Percentiles rank a stretch among this genome's conserved stretches.
Conservation (phyloP, 1,139 yeast species). For the Yamadazyma atlantica region DNA sequence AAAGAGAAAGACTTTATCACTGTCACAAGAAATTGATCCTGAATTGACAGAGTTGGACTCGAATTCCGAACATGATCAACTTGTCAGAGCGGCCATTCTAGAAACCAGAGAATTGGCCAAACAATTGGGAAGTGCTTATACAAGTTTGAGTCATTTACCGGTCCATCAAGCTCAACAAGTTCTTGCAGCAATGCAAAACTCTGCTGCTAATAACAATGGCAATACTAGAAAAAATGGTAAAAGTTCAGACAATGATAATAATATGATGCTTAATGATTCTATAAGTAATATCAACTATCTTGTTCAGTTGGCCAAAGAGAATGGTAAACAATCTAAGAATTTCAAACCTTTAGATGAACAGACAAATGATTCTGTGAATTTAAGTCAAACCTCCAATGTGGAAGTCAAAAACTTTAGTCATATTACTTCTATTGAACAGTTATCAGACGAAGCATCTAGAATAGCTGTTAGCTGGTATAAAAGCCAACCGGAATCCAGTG, state of each 20-base stretch:
- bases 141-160: constrained; percentile 15
- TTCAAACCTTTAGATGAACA: constrained; percentile 2
- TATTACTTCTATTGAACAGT: constrained; percentile 30
- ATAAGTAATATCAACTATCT: constrained; percentile 8
- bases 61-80: constrained; percentile 53
- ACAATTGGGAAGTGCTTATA: constrained; percentile 16
- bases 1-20: constrained; percentile 13
- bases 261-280: constrained; percentile 1
- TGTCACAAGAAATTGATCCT: constrained; percentile 52
- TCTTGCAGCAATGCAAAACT: constrained; percentile 13
- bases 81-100: constrained; percentile 66
- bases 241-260: neutral
- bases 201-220: constrained; percentile 2
- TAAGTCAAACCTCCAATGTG: neutral
- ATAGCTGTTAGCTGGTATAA: constrained; percentile 42
- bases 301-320: constrained; percentile 10
- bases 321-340: constrained; percentile 4
- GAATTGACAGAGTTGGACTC: constrained; percentile 53
- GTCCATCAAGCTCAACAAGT: constrained; percentile 30
- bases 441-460: constrained; percentile 37
- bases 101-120: constrained; percentile 66
- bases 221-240: neutral
- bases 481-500: constrained; percentile 29
- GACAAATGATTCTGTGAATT: neutral
- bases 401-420: constrained; percentile 24